Evolutionary conservation across 345 rosid species (phyloP), one percentile per base, ranked within the genome.

Genomic region (Syzygium aromaticum): DNA sequence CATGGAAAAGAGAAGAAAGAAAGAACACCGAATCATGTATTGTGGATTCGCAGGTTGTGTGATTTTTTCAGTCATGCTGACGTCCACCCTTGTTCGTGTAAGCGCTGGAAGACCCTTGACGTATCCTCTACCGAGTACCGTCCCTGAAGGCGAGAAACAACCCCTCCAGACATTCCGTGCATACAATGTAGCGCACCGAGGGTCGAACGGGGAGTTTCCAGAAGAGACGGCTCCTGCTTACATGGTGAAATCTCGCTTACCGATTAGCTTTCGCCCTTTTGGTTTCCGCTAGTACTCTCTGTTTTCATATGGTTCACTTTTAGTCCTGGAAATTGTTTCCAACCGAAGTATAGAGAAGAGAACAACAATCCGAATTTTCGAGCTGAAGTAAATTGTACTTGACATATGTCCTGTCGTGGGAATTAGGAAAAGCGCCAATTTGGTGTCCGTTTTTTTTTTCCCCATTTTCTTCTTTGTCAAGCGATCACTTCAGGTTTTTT

Each of bases 171-270:
- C 92, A 67, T 88, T 84, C 25, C 91, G 93, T 23, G 89, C 93
- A 3, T 92, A 89, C 86, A 92, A 92, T 46, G 57, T 92, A 46
- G 93, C 92, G 5, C 93, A 92, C 86, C 89, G 93, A 46, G 93
- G 93, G 78, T 88, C 92, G 13, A 90, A 92, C 61, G 91, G 93
- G 49, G 93, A 92, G 88, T 49, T 92, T 57, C 93, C 93, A 52
- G 92, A 92, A 89, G 93, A 92, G 89, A 91, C 93, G 8, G 90
- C 92, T 56, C 85, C 93, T 87, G 90, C 91, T 40, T 92, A 92
- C 89, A 85, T 89, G 91, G 93, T 92, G 52, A 43, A 38, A 38
- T 33, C 80, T 33, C 49, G 49, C 80, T 33, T 19, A 19, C 11
- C 13, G 46, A 17, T 67, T 33, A 67, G 78, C 78, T 30, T 67